These are phyloP conservation scores for Hyphodiscus hymeniophilus DNA, from an alignment of 495 filamentous ascomycete species.

Conservation along the genomic window DNA sequence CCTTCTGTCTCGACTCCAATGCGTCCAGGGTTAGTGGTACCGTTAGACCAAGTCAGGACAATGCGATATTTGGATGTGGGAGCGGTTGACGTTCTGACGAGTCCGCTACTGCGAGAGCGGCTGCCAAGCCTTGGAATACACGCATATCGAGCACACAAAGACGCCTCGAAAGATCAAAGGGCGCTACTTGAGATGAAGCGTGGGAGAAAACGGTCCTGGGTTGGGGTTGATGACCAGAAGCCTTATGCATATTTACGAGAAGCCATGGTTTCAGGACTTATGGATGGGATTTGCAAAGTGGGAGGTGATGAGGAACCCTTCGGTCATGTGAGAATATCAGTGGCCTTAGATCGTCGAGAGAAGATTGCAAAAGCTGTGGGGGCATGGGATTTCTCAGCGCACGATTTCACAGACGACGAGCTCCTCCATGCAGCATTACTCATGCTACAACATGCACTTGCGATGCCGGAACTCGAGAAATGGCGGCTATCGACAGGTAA, in stretches of 20 bases:
- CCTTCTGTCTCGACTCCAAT: conserved; percentile 24
- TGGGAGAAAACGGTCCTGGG: conserved; percentile 81
- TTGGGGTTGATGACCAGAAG: conserved; percentile 77
- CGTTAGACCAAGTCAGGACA: conserved; percentile 35
- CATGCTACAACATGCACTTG: conserved; percentile 85
- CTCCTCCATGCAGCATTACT: conserved; percentile 67
- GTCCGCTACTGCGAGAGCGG: conserved; percentile 61
- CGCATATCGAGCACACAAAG: conserved; percentile 70
- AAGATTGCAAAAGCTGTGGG: conserved; percentile 63
- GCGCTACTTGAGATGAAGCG: conserved; percentile 57
- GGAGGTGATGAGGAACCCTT: conserved; percentile 38
- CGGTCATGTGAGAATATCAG: conserved; percentile 32
- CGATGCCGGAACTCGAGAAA: conserved; percentile 67
- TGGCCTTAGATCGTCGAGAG: conserved; percentile 49
- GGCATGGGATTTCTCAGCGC: conserved; percentile 80
- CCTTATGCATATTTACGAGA: conserved; percentile 86
- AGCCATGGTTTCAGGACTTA: conserved; percentile 79
- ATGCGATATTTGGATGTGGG: conserved; percentile 74
- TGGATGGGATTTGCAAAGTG: conserved; percentile 81
- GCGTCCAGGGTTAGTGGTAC: conserved; percentile 22
- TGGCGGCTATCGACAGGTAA: conserved; percentile 72
- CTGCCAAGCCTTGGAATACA: conserved; percentile 70
- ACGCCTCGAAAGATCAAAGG: conserved; percentile 59
- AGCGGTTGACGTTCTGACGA: conserved; percentile 74
- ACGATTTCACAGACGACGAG: conserved; percentile 83